These are phyloP conservation scores for Fusarium setosum DNA, from an alignment of 2,329 filamentous ascomycete species.

Conservation along the genomic window DNA sequence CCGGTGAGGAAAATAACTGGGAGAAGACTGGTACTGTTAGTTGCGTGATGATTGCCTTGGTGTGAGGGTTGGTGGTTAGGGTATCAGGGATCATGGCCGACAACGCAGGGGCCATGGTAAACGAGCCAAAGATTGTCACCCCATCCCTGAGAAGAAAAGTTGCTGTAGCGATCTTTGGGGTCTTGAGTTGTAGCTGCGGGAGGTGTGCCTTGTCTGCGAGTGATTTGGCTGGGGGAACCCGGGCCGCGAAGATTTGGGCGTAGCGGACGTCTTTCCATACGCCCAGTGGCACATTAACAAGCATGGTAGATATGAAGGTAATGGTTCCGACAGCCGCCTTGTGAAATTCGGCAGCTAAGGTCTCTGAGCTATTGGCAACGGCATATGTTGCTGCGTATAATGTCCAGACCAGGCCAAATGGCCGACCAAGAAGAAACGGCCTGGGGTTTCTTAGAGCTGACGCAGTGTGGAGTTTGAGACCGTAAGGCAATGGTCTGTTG, in stretches of 20 bases:
- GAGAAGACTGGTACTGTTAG: neutral
- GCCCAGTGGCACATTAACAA: neutral
- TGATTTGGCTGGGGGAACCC: no score
- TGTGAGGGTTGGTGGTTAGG: neutral
- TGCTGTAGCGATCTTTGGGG: neutral
- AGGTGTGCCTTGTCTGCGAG: neutral
- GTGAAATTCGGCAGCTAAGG: conserved; percentile 28
- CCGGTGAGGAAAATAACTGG: neutral
- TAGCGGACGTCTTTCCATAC: neutral
- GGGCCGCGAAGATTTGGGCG: neutral
- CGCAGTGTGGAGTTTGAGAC: neutral
- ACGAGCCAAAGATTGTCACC: neutral
- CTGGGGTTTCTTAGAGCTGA: conserved; percentile 8
- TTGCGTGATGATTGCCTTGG: neutral
- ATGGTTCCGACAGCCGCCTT: neutral
- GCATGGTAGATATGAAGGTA: neutral
- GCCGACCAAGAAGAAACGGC: conserved; percentile 25
- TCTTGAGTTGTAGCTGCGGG: neutral
- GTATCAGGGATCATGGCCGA: neutral
- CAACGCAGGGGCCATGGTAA: neutral
- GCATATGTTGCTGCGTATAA: conserved; percentile 40
- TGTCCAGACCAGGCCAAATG: conserved; percentile 39
- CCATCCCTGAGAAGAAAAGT: neutral
- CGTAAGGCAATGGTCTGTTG: neutral
- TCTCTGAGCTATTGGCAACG: conserved; percentile 37